Conservation (phyloP, 2,329 filamentous ascomycete genomes). For the Fusarium bactridioides region DNA sequence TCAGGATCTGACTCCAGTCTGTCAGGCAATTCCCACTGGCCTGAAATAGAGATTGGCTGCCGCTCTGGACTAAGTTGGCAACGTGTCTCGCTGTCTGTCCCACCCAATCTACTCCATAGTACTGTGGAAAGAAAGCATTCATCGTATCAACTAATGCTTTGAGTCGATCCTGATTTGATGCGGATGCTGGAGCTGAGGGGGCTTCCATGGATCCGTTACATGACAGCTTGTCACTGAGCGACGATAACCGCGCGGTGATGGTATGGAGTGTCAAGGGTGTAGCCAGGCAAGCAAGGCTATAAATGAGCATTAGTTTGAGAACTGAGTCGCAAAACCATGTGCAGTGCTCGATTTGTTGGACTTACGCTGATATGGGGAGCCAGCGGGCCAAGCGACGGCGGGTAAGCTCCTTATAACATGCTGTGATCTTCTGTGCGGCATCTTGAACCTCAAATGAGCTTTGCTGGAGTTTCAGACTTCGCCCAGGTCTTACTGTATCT, state of each 20-base stretch:
- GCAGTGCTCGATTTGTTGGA: neutral
- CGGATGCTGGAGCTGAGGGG: neutral
- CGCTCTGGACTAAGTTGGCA: neutral
- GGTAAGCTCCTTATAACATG: neutral
- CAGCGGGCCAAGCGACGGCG: neutral
- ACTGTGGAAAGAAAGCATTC: neutral
- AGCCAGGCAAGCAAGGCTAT: neutral
- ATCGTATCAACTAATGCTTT: neutral
- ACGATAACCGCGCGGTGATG: neutral
- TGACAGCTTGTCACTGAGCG: neutral
- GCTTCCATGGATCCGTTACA: neutral
- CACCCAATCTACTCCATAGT: neutral
- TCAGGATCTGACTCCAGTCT: neutral
- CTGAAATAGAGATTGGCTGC: neutral
- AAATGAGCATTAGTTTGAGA: neutral
- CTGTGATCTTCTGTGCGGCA: neutral
- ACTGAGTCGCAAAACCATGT: accelerated
- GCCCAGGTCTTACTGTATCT: neutral
- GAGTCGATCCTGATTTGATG: neutral
- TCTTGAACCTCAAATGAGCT: neutral
- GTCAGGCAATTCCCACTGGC: neutral
- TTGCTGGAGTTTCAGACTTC: neutral
- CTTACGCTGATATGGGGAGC: neutral
- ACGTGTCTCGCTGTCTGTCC: neutral
- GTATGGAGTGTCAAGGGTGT: neutral